These are phyloP conservation scores for Metschnikowia kofuensis DNA, from an alignment of 805 yeast genomes.

Conservation along the genomic window DNA sequence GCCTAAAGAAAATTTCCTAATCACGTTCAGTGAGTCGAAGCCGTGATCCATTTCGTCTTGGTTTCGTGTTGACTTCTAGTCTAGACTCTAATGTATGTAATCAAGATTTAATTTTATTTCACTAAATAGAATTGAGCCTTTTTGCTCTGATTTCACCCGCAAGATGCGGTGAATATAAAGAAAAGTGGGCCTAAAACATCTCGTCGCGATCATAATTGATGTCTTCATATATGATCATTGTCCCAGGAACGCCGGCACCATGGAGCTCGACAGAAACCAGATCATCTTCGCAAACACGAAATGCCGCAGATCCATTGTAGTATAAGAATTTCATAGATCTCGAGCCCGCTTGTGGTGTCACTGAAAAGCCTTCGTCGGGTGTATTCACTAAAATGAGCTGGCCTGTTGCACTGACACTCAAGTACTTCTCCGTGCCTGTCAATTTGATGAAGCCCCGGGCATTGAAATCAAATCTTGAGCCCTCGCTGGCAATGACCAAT, in stretches of 20 bases:
- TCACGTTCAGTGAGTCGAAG: too few relatives aligned
- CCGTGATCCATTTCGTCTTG: too few relatives aligned
- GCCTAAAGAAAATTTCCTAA: too few relatives aligned
- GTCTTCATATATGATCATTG: slow-evolving; percentile 2
- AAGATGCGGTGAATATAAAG: too few relatives aligned
- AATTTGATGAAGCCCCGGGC: neutral
- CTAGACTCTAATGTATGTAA: too few relatives aligned
- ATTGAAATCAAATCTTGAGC: slow-evolving; percentile 5
- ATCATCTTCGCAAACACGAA: slow-evolving; percentile 1
- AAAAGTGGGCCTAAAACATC: too few relatives aligned
- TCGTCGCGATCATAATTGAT: neutral
- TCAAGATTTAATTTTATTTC: too few relatives aligned
- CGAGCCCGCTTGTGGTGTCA: neutral
- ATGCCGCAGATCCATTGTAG: neutral
- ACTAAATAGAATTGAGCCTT: too few relatives aligned
- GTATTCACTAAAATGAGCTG: neutral
- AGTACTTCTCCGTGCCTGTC: neutral
- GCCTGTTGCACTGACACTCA: neutral
- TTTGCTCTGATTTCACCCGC: too few relatives aligned
- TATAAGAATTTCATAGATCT: slow-evolving; percentile 1
- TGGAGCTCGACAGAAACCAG: neutral
- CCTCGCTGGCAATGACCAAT: slow-evolving; percentile 2
- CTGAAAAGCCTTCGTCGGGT: slow-evolving; percentile 1
- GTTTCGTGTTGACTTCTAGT: too few relatives aligned
- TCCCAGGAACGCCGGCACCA: neutral